Conservation (phyloP, 768 basidiomycete species). For the Lepiota venenata region DNA sequence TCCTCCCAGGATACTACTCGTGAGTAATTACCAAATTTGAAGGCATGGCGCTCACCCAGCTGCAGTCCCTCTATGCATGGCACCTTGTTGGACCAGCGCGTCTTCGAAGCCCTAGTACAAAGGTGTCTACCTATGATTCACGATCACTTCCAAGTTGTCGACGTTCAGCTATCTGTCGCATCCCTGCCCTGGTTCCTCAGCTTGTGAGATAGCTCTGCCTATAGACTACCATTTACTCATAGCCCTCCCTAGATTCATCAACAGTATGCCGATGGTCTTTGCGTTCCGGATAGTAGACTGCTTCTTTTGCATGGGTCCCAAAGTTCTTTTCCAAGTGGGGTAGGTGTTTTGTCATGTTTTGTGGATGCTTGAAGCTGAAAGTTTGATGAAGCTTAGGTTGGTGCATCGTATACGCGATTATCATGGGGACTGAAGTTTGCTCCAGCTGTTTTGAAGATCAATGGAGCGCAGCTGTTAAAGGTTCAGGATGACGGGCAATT, state of each 20-base stretch:
- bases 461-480: slow-evolving; percentile 86
- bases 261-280: slow-evolving; percentile 96
- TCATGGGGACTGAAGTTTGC: slow-evolving; percentile 12
- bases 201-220: slow-evolving; percentile 49
- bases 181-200: slow-evolving; percentile 98
- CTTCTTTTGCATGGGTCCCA: slow-evolving; percentile 98
- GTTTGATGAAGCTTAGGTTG: slow-evolving; percentile 1
- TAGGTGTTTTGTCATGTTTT: slow-evolving; percentile 51
- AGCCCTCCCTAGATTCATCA: slow-evolving; percentile 61
- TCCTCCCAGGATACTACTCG: slow-evolving; percentile 98
- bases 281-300: slow-evolving; percentile 98
- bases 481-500: slow-evolving; percentile 97
- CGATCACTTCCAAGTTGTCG: slow-evolving; percentile 86
- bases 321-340: slow-evolving; percentile 99
- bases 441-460: slow-evolving; percentile 93
- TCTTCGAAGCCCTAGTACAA: slow-evolving; percentile 92
- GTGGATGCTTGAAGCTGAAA: slow-evolving; percentile 22
- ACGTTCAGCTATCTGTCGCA: slow-evolving; percentile 96
- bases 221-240: neutral
- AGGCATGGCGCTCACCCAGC: slow-evolving; percentile 1
- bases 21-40: slow-evolving; percentile 29
- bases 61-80: slow-evolving; percentile 96
- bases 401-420: neutral
- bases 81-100: slow-evolving; percentile 95
- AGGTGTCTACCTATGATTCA: slow-evolving; percentile 90